Evolutionary conservation across 331 rosid genomes (phyloP).

Genomic region (Malus hybrid): DNA sequence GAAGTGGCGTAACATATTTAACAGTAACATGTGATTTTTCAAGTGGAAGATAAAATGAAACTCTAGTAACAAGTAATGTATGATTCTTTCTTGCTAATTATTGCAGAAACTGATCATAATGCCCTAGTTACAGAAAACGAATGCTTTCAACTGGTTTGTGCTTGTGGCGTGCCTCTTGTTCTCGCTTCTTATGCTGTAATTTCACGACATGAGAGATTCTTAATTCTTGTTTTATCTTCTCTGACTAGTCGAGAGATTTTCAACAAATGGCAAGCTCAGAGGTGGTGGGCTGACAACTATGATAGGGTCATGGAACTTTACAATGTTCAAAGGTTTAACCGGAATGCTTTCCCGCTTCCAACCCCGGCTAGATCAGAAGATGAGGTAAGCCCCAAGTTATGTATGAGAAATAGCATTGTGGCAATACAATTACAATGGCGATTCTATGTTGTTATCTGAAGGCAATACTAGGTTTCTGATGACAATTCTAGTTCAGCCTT

Average conservation of each 20-base stretch:
- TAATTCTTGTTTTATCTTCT: slow-evolving; percentile 20
- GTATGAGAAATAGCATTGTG: not conserved
- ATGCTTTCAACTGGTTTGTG: not conserved
- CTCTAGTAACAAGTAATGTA: not conserved
- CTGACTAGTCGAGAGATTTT: slow-evolving; percentile 73
- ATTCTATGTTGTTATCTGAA: not conserved
- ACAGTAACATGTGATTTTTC: not conserved
- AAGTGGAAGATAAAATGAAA: not conserved
- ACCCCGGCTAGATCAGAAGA: slow-evolving; percentile 90
- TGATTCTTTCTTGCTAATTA: not conserved
- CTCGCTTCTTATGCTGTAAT: not conserved
- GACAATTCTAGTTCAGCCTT: not conserved
- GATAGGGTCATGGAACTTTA: slow-evolving; percentile 90
- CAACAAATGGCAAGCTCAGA: slow-evolving; percentile 92
- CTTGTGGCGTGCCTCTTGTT: slow-evolving; percentile 2
- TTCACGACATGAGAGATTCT: slow-evolving; percentile 4
- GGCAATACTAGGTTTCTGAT: not conserved
- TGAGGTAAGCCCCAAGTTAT: slow-evolving; percentile 49
- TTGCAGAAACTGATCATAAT: not conserved
- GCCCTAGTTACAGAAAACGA: not conserved
- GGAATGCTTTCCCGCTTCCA: slow-evolving; percentile 82
- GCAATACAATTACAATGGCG: not conserved
- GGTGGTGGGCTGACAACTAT: slow-evolving; percentile 95
- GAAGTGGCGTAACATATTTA: slow-evolving; percentile 27
- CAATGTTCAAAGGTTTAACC: slow-evolving; percentile 83